Percentiles rank a stretch among this genome's conserved stretches.
phyloP scores from a whole-genome alignment of 768 basidiomycete species.

The Paxillus ammoniavirescens region DNA sequence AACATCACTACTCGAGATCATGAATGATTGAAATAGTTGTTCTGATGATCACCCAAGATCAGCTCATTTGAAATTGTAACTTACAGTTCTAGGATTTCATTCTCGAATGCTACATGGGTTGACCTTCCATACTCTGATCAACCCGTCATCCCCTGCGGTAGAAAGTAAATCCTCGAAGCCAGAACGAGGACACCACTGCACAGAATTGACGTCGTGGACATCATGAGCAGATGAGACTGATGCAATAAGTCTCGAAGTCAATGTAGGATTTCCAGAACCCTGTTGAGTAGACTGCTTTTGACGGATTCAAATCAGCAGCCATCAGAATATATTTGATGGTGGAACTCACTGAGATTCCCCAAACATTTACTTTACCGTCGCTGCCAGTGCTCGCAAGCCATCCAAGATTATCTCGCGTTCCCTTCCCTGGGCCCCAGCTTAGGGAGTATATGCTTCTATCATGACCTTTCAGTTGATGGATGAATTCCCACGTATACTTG shows the following conservation, averaged over 20 bases:
- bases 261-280: slow-evolving; percentile 7
- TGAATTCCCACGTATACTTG: slow-evolving; percentile 62
- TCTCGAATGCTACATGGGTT: no score
- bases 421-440: slow-evolving; percentile 58
- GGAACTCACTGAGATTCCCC: slow-evolving; percentile 63
- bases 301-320: neutral
- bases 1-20: no score
- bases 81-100: no score
- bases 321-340: neutral
- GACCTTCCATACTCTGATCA: slow-evolving; percentile 75
- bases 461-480: slow-evolving; percentile 60
- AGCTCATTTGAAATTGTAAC: no score
- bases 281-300: slow-evolving; percentile 17
- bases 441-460: slow-evolving; percentile 79
- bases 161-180: slow-evolving; percentile 69
- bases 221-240: slow-evolving; percentile 68
- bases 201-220: slow-evolving; percentile 80
- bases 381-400: slow-evolving; percentile 85
- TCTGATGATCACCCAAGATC: no score
- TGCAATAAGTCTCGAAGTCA: slow-evolving; percentile 52
- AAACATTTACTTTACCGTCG: slow-evolving; percentile 82
- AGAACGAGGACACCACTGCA: slow-evolving; percentile 76
- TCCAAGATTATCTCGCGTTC: slow-evolving; percentile 48
- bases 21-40: no score
- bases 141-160: slow-evolving; percentile 85